Evolutionary conservation across 2,329 filamentous ascomycete genomes (phyloP).

Genomic region (Fusarium xylarioides): DNA sequence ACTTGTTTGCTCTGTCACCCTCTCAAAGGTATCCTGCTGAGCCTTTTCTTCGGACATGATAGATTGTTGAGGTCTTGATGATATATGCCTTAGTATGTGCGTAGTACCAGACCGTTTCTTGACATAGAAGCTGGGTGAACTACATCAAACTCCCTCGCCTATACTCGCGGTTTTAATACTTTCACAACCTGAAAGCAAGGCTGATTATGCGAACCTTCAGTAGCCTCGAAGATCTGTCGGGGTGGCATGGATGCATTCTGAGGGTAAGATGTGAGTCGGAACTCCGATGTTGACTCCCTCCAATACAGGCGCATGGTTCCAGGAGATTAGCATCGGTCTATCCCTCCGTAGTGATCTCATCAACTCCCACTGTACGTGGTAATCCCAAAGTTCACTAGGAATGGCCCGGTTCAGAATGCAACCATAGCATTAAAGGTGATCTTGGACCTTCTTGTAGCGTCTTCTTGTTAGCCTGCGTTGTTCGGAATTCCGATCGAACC

Average conservation of each 20-base stretch:
- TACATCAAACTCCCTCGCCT: not conserved
- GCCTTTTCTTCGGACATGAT: not conserved
- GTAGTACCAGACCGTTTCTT: not conserved
- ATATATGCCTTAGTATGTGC: not conserved
- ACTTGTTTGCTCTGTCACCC: not conserved
- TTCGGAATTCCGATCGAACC: not conserved
- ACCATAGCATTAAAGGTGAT: not conserved
- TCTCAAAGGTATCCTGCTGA: not conserved
- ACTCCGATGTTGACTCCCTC: not conserved
- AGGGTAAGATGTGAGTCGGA: not conserved
- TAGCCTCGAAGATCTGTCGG: not conserved
- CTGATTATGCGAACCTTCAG: no score
- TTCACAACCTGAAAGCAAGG: not conserved
- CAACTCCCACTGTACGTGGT: not conserved
- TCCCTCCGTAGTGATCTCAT: not conserved
- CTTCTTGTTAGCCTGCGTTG: not conserved
- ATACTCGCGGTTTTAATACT: not conserved
- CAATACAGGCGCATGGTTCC: not conserved
- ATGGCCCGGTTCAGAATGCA: not conserved
- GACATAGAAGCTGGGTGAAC: not conserved
- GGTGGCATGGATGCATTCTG: not conserved
- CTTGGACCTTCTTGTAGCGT: not conserved
- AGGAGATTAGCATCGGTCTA: not conserved
- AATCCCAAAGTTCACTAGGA: not conserved
- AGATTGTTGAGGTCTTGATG: not conserved